These are phyloP conservation scores for Teratosphaeriaceae sp. DNA, from an alignment of 2,329 filamentous ascomycete genomes.

Conservation along the genomic window DNA sequence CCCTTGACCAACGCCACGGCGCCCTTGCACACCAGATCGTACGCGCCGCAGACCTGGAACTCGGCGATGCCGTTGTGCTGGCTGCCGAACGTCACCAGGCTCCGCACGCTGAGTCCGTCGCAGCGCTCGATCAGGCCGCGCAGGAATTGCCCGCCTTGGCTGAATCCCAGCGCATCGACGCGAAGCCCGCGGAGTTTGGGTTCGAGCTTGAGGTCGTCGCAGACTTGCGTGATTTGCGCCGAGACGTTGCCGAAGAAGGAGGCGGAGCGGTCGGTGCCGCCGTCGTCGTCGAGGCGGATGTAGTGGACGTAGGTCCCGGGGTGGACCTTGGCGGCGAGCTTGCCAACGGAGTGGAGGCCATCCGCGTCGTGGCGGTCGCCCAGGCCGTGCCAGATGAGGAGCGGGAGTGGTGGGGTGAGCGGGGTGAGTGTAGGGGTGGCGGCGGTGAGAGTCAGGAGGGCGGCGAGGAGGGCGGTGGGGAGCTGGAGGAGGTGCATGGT, in stretches of 20 bases:
- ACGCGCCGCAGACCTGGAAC: slow-evolving; percentile 65
- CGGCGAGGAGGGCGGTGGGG: slow-evolving; percentile 5
- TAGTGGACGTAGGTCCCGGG: slow-evolving; percentile 81
- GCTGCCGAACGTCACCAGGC: slow-evolving; percentile 79
- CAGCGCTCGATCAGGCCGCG: slow-evolving; percentile 85
- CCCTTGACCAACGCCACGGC: slow-evolving; percentile 70
- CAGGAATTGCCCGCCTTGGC: slow-evolving; percentile 94
- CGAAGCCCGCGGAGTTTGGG: slow-evolving; percentile 41
- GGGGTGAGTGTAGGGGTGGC: slow-evolving; percentile 8
- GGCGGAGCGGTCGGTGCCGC: slow-evolving; percentile 65
- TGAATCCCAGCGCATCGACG: slow-evolving; percentile 89
- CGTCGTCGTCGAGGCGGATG: slow-evolving; percentile 62
- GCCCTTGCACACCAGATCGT: slow-evolving; percentile 74
- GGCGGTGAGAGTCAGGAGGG: slow-evolving; percentile 14
- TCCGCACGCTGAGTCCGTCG: slow-evolving; percentile 74
- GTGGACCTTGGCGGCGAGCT: slow-evolving; percentile 64
- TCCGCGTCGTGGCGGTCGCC: slow-evolving; percentile 65
- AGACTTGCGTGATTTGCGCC: slow-evolving; percentile 68
- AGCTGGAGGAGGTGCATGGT: slow-evolving; percentile 11
- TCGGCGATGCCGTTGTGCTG: slow-evolving; percentile 88
- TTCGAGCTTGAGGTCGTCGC: slow-evolving; percentile 66
- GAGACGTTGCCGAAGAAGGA: slow-evolving; percentile 91
- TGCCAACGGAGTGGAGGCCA: slow-evolving; percentile 63
- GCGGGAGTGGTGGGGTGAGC: slow-evolving; percentile 56
- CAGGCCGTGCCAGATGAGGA: slow-evolving; percentile 83